Base-by-base conservation (phyloP, 768 basidiomycete genomes). In the Crassisporium funariophilum region DNA sequence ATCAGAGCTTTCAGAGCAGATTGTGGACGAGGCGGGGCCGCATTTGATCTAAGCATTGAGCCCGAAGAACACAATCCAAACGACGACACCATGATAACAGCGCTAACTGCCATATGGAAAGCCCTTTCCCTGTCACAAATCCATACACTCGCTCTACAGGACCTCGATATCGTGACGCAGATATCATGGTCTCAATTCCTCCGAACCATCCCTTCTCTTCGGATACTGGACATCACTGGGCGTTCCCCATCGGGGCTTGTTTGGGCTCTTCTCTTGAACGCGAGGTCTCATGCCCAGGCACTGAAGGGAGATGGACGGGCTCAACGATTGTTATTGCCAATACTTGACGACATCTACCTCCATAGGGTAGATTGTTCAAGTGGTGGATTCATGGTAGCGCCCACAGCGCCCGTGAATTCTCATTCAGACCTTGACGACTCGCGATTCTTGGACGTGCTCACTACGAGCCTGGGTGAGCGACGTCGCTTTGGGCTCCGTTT, bases 181-280 rank as follows among this genome's bases (percentile, higher is more conserved):
- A 71, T 64, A 45, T 61, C 70, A 5, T 74, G 73, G 73, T 55
- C 62, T 1, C 31, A 35, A 13, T 57, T 72, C 17, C 60, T 73
- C 10, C 46, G 55, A 19, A 44, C 44, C 4, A 54, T 73, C 7
- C 56, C 63, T 3, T 63, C 60, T 11, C 60, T 74, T 22, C 65
- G 67, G 7, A 60, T 71, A 20, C 49, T 74, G 6, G 67, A 71
- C 45, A 62, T 72, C 19, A 56, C 56, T 16, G 73, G 73, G 0
- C 49, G 64, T 35, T 59, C 67, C n/a, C 71, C 73, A 5, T 72
- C 64, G 6, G 73, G 73, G 6, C 50, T 74, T 12, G 57, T 63
- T 4, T 74, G 71, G 73, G 65, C 71, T 24, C 58, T 74, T 15
- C 59, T 74, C 0, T 47, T 73, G 38, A 68, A 73, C 47, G 70